Evolutionary conservation across 1,284 basidiomycete genomes (phyloP).

Genomic region (Chalciporus piperatoides): DNA sequence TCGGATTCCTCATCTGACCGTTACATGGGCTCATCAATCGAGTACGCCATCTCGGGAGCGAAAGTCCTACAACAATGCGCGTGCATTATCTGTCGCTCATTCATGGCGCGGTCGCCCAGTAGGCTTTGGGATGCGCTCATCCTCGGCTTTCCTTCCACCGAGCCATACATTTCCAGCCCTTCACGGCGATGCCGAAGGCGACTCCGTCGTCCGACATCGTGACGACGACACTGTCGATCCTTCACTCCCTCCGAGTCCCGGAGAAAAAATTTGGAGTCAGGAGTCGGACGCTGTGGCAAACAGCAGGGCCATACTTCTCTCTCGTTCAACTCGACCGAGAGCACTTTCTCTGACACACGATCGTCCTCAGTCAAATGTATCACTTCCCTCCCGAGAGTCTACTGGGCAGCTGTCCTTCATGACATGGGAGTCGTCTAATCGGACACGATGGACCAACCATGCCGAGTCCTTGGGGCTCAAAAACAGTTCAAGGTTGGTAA

Average conservation of each 20-base stretch:
- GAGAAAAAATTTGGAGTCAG: slow-evolving; percentile 17
- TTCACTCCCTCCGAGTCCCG: not conserved
- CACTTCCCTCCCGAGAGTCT: slow-evolving; percentile 29
- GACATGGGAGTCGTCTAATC: slow-evolving; percentile 26
- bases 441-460: slow-evolving; percentile 23
- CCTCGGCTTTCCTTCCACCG: slow-evolving; percentile 20
- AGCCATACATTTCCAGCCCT: slow-evolving; percentile 25
- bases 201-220: slow-evolving; percentile 2
- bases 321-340: slow-evolving; percentile 24
- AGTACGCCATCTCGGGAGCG: slow-evolving; percentile 20
- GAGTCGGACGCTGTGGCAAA: not conserved
- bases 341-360: slow-evolving; percentile 30
- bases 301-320: slow-evolving; percentile 2
- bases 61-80: slow-evolving; percentile 16
- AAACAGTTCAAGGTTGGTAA: slow-evolving; percentile 15
- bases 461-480: slow-evolving; percentile 15
- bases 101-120: slow-evolving; percentile 25
- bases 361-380: slow-evolving; percentile 19
- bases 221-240: slow-evolving; percentile 1
- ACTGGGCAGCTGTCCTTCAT: slow-evolving; percentile 29
- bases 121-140: slow-evolving; percentile 9
- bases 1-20: slow-evolving; percentile 61
- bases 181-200: not conserved
- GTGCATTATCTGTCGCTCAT: slow-evolving; percentile 12
- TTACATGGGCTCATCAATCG: slow-evolving; percentile 73